Evolutionary conservation across 768 basidiomycete genomes (phyloP), one percentile per base, ranked within the genome.

Genomic region (Kwoniella sp.): DNA sequence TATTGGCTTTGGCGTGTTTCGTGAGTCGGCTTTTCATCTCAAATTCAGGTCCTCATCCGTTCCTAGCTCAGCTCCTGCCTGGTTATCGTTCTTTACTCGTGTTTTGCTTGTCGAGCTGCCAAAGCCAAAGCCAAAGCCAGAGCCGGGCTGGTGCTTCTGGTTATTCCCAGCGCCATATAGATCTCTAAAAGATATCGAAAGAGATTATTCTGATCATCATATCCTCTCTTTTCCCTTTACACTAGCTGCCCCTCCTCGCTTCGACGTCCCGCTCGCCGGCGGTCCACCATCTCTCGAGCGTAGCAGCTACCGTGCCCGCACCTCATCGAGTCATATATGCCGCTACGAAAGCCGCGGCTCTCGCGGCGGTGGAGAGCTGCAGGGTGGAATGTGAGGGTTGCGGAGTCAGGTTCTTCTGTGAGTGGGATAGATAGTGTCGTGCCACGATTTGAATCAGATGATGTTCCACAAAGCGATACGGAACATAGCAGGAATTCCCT

Each of bases 241-340:
- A 17, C 37, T 66, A 95, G 92, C 87, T 94, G 4, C 93, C 93
- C 0, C 77, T 92, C 0, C 85, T 95, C 34, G 82, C 85, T 12
- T 75, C 83, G 26, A 85, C 87, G 0, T 93, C 91, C 0, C 61
- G 76, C 0, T 84, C 86, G 0, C 92, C 93, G 0, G 86, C 90
- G 0, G 83, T 95, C 38, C 85, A 92, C 28, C 86, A 94, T 47
- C 76, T 96, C 37, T 91, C 91, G 8, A 90, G 88, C 29, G 82
- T 89, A 2, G 93, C 89, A 1, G 87, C 91, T 1, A 83, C 89
- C 5, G 87, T 93, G 37, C 90, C 93, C 1, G 87, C 93, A 0
- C 93, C 93, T 0, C 92, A 90, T 0, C 88, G 93, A 7, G 82
- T 90, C 0, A 82, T 97, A 37, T 97, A 97, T 76, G 87, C 85